Evolutionary conservation across 75 land plant species (phyloP), one percentile per base, ranked within the genome.

Genomic region (Pinus tabuliformis): DNA sequence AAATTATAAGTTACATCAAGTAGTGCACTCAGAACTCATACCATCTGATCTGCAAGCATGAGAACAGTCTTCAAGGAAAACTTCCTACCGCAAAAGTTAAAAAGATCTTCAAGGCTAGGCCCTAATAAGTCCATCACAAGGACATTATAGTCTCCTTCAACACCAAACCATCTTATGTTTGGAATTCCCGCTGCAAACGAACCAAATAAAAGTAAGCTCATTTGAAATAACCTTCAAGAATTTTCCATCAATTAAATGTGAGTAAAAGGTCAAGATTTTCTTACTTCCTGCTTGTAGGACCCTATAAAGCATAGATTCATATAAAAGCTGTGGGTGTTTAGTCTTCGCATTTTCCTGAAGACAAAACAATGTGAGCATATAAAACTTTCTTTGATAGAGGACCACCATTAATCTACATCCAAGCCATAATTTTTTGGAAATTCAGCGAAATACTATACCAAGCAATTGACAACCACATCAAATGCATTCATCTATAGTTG

Each of bases 31-130:
- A 5, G 21, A 20, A 72, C 16, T 60, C 75, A 52, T 81, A 91
- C 94, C 94, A 91, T 81, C 73, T 91, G 94, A 74, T 89, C 94
- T 13, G 91, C 93, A 77, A 91, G 93, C 93, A 91, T 89, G 15
- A 91, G 89, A 33, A 89, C 93, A 60, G 93, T 89, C 79, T 91
- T 91, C 75, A 91, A 82, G 33, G 93, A 91, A 59, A 91, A 79
- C 62, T 87, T 91, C 74, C 91, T 80, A 73, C 83, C 85, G 68
- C 91, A 91, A 62, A 89, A 91, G 83, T 89, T 91, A 74, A 91
- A 91, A 15, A 91, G 81, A 77, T 91, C 91, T 74, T 91, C 93
- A 70, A 91, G 89, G 72, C 94, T 91, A 20, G 94, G 94, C 59
- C 94, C 94, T 75, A 91, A 70, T 30, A 91, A 77, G 83, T 91